Conservation (phyloP, 345 rosid genomes). For the Mangifera indica region DNA sequence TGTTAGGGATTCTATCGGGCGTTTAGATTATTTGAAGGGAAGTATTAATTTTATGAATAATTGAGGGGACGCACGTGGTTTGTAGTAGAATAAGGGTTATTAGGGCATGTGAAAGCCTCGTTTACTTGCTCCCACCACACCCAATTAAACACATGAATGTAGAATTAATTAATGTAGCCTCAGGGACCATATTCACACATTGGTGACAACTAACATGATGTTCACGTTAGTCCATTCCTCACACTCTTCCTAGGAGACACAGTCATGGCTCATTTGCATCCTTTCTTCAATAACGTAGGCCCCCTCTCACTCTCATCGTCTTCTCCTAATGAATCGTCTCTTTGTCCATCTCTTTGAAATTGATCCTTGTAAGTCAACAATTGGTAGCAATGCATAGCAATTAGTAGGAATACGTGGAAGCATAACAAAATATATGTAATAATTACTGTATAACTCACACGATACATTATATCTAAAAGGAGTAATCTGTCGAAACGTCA, state of each 20-base stretch:
- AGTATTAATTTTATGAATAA: slow-evolving; percentile 15
- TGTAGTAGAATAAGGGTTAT: slow-evolving; percentile 44
- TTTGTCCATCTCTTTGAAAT: slow-evolving; percentile 19
- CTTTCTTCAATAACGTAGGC: slow-evolving; percentile 34
- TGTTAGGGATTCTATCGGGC: neutral
- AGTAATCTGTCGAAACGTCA: no score
- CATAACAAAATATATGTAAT: no score
- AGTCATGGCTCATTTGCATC: slow-evolving; percentile 33
- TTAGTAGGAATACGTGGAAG: no score
- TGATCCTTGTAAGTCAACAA: slow-evolving; percentile 26
- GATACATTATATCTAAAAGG: no score
- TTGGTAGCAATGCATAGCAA: slow-evolving; percentile 20
- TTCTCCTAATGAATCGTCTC: slow-evolving; percentile 19
- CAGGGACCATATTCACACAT: slow-evolving; percentile 25
- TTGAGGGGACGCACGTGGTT: slow-evolving; percentile 49
- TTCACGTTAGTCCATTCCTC: slow-evolving; percentile 53
- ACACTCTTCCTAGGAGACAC: slow-evolving; percentile 50
- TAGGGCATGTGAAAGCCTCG: slow-evolving; percentile 54
- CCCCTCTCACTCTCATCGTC: slow-evolving; percentile 19
- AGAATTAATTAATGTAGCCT: slow-evolving; percentile 13
- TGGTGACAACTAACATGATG: slow-evolving; percentile 52
- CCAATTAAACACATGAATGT: slow-evolving; percentile 7
- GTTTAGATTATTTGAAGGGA: neutral
- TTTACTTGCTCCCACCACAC: slow-evolving; percentile 40
- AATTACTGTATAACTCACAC: no score